These are phyloP conservation scores for Iris macrosiphon DNA, from an alignment of 106 monocot genomes.

Conservation along the genomic window DNA sequence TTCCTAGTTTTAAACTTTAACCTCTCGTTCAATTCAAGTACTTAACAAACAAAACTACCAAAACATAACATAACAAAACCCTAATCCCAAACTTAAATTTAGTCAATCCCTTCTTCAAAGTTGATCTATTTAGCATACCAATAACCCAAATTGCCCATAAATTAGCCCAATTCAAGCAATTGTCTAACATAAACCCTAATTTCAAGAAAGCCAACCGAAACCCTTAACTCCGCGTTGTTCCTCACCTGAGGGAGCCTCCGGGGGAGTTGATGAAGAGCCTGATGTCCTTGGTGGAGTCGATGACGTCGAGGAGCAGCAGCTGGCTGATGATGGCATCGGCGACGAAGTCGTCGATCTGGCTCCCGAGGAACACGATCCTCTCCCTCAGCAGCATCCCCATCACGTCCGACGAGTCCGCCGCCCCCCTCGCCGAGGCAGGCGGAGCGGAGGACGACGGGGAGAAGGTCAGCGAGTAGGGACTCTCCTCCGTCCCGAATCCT, in stretches of 20 bases:
- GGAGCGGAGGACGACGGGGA: conserved; percentile 34
- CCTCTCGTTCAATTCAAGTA: too few relatives aligned
- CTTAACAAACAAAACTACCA: too few relatives aligned
- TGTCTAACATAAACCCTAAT: too few relatives aligned
- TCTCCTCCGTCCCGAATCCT: not conserved
- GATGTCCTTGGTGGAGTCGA: conserved; percentile 80
- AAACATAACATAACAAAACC: too few relatives aligned
- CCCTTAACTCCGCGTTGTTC: not conserved
- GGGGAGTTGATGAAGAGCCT: conserved; percentile 83
- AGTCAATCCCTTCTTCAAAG: too few relatives aligned
- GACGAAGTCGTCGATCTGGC: conserved; percentile 72
- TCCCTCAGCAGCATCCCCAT: conserved; percentile 80
- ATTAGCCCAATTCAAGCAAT: too few relatives aligned
- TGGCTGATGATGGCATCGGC: conserved; percentile 93
- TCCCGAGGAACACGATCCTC: conserved; percentile 89
- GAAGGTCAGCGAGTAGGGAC: not conserved
- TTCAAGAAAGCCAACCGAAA: not conserved
- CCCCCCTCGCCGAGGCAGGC: conserved; percentile 48
- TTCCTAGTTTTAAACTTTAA: too few relatives aligned
- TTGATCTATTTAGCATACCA: too few relatives aligned
- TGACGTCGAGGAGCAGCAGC: conserved; percentile 79
- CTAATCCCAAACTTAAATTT: too few relatives aligned
- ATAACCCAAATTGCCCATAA: too few relatives aligned
- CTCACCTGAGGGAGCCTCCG: conserved; percentile 89
- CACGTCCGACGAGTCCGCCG: conserved; percentile 55